Evolutionary conservation across 1,284 basidiomycete species (phyloP).

Genomic region (Tylopilus orsonianus): DNA sequence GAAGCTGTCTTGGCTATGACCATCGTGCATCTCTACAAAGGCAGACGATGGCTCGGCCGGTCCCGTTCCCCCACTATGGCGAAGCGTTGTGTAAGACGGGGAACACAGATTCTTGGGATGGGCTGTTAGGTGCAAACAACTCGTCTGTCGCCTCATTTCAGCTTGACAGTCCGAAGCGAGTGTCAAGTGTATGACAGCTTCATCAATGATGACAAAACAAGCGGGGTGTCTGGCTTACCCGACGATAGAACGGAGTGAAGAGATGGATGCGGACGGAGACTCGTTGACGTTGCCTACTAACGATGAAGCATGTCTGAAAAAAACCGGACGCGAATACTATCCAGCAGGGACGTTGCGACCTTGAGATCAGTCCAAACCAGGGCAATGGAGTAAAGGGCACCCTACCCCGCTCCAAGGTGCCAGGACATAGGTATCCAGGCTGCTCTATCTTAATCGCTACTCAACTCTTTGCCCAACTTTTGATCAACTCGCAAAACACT

Average conservation of each 20-base stretch:
- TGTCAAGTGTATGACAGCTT: slow-evolving; percentile 19
- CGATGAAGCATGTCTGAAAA: slow-evolving; percentile 17
- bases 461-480: slow-evolving; percentile 29
- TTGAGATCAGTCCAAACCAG: slow-evolving; percentile 1
- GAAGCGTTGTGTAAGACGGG: slow-evolving; percentile 32
- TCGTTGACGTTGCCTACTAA: slow-evolving; percentile 19
- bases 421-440: slow-evolving; percentile 22
- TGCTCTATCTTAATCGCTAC: slow-evolving; percentile 23
- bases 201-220: slow-evolving; percentile 24
- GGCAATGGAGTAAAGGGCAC: neutral
- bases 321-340: slow-evolving; percentile 31
- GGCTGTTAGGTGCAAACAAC: slow-evolving; percentile 27
- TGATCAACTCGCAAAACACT: slow-evolving; percentile 32
- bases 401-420: neutral
- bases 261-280: rapidly evolving
- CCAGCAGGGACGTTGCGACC: slow-evolving; percentile 27
- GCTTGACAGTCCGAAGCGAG: slow-evolving; percentile 29
- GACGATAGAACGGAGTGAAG: slow-evolving; percentile 17
- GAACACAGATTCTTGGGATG: slow-evolving; percentile 28
- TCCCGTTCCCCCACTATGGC: slow-evolving; percentile 34
- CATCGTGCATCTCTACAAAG: slow-evolving; percentile 28
- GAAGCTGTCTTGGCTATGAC: slow-evolving; percentile 33
- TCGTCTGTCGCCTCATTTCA: slow-evolving; percentile 22
- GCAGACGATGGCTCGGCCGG: slow-evolving; percentile 34
- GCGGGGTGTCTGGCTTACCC: slow-evolving; percentile 27